Percentiles rank a stretch among this genome's conserved stretches.
These are phyloP conservation scores for Kernera saxatilis DNA, from an alignment of 345 rosid species.

Conservation along the genomic window DNA sequence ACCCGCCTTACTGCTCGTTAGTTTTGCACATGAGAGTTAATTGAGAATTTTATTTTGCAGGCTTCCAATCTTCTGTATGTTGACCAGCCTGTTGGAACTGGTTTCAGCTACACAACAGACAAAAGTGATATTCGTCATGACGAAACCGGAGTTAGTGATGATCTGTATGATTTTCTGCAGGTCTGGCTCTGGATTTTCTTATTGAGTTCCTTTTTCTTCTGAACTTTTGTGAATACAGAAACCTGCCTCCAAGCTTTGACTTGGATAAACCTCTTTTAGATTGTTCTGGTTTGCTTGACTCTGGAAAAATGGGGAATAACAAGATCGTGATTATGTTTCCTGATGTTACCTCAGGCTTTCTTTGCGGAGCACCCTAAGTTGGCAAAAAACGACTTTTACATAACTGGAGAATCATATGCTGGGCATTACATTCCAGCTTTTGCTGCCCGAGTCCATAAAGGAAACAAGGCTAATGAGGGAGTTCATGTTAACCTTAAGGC, in stretches of 20 bases:
- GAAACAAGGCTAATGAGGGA: constrained; percentile 93
- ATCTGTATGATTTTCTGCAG: constrained; percentile 96
- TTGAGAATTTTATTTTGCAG: constrained; percentile 36
- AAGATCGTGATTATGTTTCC: background rate
- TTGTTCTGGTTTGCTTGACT: background rate
- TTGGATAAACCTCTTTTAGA: background rate
- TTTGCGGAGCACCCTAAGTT: constrained; percentile 84
- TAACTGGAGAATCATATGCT: constrained; percentile 98
- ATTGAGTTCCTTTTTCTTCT: background rate
- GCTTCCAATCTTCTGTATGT: constrained; percentile 88
- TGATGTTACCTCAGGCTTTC: constrained; percentile 54
- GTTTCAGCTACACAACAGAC: constrained; percentile 91
- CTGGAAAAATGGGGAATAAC: background rate
- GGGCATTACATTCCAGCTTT: constrained; percentile 99
- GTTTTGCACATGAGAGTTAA: background rate
- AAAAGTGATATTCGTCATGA: constrained; percentile 77
- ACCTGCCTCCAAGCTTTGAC: background rate
- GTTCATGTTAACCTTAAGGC: constrained; percentile 87
- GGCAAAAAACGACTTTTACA: constrained; percentile 73
- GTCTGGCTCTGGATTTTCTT: constrained; percentile 32
- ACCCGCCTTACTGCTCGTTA: background rate
- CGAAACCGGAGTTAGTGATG: constrained; percentile 85
- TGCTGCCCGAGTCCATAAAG: constrained; percentile 84
- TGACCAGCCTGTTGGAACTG: constrained; percentile 98
- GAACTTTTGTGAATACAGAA: background rate